Evolutionary conservation across 768 basidiomycete species (phyloP).

Genomic region (Brasilioporus rufonigricans): DNA sequence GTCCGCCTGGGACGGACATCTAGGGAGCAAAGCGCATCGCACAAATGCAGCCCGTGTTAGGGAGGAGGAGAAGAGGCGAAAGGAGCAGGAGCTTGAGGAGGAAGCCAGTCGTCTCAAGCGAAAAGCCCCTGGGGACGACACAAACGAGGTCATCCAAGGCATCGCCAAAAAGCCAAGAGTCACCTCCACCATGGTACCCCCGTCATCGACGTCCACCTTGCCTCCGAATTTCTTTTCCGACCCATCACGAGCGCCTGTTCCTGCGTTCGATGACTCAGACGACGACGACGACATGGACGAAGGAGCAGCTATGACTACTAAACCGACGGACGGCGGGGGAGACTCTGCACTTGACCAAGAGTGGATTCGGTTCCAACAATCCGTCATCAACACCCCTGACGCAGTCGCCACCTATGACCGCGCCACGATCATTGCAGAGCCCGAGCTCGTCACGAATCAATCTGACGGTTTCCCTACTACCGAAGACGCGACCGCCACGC

Average conservation of each 20-base stretch:
- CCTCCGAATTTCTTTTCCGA: slow-evolving; percentile 84
- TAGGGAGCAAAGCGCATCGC: slow-evolving; percentile 79
- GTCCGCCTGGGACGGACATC: slow-evolving; percentile 84
- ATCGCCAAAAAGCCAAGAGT: slow-evolving; percentile 33
- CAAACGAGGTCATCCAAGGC: slow-evolving; percentile 23
- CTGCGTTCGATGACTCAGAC: slow-evolving; percentile 38
- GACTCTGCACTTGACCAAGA: slow-evolving; percentile 57
- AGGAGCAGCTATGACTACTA: background rate
- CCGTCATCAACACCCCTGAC: slow-evolving; percentile 48
- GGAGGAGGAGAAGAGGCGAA: slow-evolving; percentile 49
- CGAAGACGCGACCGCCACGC: slow-evolving; percentile 20
- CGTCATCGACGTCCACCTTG: slow-evolving; percentile 33
- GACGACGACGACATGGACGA: slow-evolving; percentile 38
- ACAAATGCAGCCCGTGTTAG: slow-evolving; percentile 58
- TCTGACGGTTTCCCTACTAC: slow-evolving; percentile 47
- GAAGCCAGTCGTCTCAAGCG: slow-evolving; percentile 38
- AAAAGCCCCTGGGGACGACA: slow-evolving; percentile 24
- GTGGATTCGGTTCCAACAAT: slow-evolving; percentile 70
- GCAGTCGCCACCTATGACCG: slow-evolving; percentile 54
- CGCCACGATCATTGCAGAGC: slow-evolving; percentile 72
- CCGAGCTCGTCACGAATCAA: slow-evolving; percentile 49
- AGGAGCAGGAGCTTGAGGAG: slow-evolving; percentile 36
- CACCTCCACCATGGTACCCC: slow-evolving; percentile 4
- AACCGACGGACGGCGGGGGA: background rate
- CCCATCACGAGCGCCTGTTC: slow-evolving; percentile 48